These are phyloP conservation scores for Aureobasidium sp. DNA, from an alignment of 2,329 filamentous ascomycete genomes.

Conservation along the genomic window DNA sequence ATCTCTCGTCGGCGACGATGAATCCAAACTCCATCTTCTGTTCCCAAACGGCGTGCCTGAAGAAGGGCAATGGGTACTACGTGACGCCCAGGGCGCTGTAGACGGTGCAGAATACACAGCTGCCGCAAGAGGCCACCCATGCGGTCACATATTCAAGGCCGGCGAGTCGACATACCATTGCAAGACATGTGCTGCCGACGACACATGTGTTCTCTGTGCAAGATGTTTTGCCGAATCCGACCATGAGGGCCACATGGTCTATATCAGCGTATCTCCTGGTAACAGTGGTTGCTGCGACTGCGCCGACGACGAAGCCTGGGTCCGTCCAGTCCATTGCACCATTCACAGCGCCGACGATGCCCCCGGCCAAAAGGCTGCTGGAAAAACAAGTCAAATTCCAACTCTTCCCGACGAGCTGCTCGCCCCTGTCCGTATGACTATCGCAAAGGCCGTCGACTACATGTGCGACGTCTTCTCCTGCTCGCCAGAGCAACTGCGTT, in stretches of 20 bases:
- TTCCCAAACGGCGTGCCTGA: slow-evolving; percentile 62
- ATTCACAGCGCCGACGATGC: slow-evolving; percentile 65
- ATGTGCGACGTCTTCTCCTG: slow-evolving; percentile 97
- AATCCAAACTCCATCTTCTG: slow-evolving; percentile 68
- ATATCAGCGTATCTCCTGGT: slow-evolving; percentile 77
- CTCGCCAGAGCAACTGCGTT: slow-evolving; percentile 86
- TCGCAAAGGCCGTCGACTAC: slow-evolving; percentile 82
- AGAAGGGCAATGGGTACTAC: slow-evolving; percentile 57
- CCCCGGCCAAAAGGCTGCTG: slow-evolving; percentile 37
- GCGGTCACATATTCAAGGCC: slow-evolving; percentile 92
- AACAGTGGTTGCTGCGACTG: slow-evolving; percentile 98
- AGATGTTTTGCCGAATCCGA: slow-evolving; percentile 94
- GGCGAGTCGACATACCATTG: slow-evolving; percentile 93
- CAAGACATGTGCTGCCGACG: slow-evolving; percentile 88
- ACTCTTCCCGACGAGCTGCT: slow-evolving; percentile 67
- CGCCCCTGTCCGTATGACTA: slow-evolving; percentile 73
- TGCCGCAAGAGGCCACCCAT: slow-evolving; percentile 83
- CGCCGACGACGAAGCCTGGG: slow-evolving; percentile 92
- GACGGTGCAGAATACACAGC: slow-evolving; percentile 94
- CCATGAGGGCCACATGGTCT: slow-evolving; percentile 86
- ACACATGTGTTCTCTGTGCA: slow-evolving; percentile 91
- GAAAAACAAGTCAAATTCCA: slow-evolving; percentile 44
- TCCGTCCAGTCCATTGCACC: slow-evolving; percentile 77
- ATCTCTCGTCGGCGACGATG: slow-evolving; percentile 70
- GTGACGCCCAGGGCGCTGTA: slow-evolving; percentile 81